phyloP scores from a whole-genome alignment of 2,329 filamentous ascomycete genomes.

The Trichoderma polysporum region DNA sequence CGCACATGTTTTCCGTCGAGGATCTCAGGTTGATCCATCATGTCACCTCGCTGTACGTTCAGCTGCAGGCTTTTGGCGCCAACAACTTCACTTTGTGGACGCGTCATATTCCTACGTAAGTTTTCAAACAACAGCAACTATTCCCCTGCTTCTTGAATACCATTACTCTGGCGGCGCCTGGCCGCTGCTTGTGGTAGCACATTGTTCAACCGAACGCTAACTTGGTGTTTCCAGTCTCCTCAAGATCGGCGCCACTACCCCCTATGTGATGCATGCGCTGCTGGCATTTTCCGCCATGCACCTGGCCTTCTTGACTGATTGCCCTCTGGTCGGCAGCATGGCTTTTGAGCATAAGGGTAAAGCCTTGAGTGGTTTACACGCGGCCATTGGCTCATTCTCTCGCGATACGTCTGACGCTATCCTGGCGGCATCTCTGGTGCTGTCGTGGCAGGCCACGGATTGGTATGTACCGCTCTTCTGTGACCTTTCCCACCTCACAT shows the following conservation, averaged over 20 bases:
- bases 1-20: conserved; percentile 69
- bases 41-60: conserved; percentile 79
- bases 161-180: not conserved
- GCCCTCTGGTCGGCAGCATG: conserved; percentile 80
- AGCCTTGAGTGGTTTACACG: conserved; percentile 83
- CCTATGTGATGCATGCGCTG: conserved; percentile 92
- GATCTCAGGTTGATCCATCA: conserved; percentile 90
- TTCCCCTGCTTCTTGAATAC: not conserved
- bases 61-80: conserved; percentile 74
- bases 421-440: conserved; percentile 82
- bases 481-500: not conserved
- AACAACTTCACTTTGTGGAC: conserved; percentile 91
- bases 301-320: conserved; percentile 84
- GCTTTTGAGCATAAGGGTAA: conserved; percentile 85
- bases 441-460: conserved; percentile 95
- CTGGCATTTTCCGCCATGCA: conserved; percentile 94
- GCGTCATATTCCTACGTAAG: conserved; percentile 86
- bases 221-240: conserved; percentile 43
- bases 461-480: conserved; percentile 61
- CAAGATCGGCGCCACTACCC: conserved; percentile 74
- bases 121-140: conserved; percentile 25
- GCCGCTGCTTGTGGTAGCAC: not conserved
- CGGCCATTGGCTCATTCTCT: conserved; percentile 82
- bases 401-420: conserved; percentile 86
- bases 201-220: conserved; percentile 11